A percentile compares a stretch with the other conserved stretches of the same genome.
Conservation (phyloP, 352 stramenopile species). For the Aphanomyces euteiches region DNA sequence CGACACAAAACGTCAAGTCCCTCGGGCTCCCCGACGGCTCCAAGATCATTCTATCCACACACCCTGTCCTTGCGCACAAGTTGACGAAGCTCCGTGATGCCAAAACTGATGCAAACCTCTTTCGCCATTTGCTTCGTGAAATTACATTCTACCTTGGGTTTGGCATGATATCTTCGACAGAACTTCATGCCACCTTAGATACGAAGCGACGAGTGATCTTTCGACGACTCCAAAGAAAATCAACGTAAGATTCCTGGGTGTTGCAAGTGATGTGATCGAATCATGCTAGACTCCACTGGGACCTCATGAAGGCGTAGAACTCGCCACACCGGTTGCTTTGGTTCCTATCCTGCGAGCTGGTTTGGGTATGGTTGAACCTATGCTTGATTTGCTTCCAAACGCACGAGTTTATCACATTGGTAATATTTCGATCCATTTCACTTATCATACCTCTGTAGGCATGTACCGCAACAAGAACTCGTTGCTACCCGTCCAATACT, state of each 20-base stretch:
- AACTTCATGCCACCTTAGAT: constrained; percentile 38
- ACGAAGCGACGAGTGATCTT: constrained; percentile 75
- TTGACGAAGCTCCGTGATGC: constrained; percentile 95
- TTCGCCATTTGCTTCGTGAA: constrained; percentile 94
- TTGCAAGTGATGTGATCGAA: neutral
- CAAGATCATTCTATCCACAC: constrained; percentile 81
- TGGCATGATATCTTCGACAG: constrained; percentile 27
- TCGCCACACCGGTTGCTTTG: constrained; percentile 90
- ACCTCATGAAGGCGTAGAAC: constrained; percentile 74
- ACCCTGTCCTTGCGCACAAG: constrained; percentile 94
- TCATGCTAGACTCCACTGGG: constrained; percentile 62
- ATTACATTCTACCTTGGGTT: constrained; percentile 98
- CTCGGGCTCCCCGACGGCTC: constrained; percentile 49
- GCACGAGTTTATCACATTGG: constrained; percentile 97
- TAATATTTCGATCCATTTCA: constrained; percentile 41
- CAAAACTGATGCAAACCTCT: constrained; percentile 88
- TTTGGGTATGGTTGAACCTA: constrained; percentile 90
- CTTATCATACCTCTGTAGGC: constrained; percentile 34
- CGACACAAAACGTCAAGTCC: constrained; percentile 43
- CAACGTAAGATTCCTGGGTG: constrained; percentile 38
- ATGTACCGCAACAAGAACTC: constrained; percentile 90
- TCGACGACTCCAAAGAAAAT: constrained; percentile 65
- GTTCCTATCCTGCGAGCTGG: constrained; percentile 95
- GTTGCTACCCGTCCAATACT: constrained; percentile 97
- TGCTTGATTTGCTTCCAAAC: constrained; percentile 96